Base-by-base conservation (phyloP, 495 filamentous ascomycete species). In the Trichodelitschia bisporula region DNA sequence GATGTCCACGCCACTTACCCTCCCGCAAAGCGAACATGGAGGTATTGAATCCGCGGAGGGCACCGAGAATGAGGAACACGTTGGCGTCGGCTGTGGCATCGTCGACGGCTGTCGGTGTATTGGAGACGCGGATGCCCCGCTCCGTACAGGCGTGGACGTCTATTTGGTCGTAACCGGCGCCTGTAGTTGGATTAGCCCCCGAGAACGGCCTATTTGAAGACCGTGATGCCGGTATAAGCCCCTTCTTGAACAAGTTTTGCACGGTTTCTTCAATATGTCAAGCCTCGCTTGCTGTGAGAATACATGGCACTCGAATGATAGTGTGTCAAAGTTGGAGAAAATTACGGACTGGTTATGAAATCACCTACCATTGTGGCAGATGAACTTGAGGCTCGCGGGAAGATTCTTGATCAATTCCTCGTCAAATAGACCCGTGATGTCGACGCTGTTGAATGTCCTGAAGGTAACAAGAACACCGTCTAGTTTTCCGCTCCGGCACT, bases 121-220 rank as follows among this genome's bases (percentile, higher is more conserved):
- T 84, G 29, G 72, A 77, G 20, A 90, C 72, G 13, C 53, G 58
- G 34, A 91, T 64, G 47, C 18, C 42, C 11, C 61, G 55, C 18
- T 57, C 50, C 10, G 69, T 60, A 47, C 74, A 80, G n/a, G 63
- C 68, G 4, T 61, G 40, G 16, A 79, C 56, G 40, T 83, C 73
- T 18, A 86, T 63, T 34, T 79, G 76, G 40, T 86, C 77, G 45
- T 86, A 86, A 2, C 77, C 77, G 18, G 77, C 77, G 19, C 79
- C 69, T 46, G 18, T 11, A 33, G 17, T 11, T 35, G 4, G 14
- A 19, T 31, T 11, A 26, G 15, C 3, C 19, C 8, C 18, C 25
- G 15, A 30, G 15, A 24, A 24, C 21, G 6, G 21, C 21, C n/a
- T n/a, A n/a, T n/a, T n/a, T n/a, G n/a, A n/a, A n/a, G n/a, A n/a